phyloP scores from a whole-genome alignment of 164 flowering plant species.

The Annona squamosa region DNA sequence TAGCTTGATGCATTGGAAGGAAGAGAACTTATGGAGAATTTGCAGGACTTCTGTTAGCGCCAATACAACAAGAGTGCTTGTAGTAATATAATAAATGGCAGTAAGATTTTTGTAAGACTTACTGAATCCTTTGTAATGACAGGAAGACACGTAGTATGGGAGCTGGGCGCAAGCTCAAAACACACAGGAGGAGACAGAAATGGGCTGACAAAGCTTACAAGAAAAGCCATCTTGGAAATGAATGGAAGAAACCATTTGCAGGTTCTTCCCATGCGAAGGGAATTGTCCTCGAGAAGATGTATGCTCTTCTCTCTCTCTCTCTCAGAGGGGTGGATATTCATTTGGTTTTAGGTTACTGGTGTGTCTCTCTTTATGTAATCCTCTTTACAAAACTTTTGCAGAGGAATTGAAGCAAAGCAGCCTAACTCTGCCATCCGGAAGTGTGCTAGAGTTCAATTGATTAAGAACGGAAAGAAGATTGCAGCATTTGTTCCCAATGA shows the following conservation, averaged over 20 bases:
- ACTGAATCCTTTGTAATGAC: slow-evolving; percentile 2
- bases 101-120: background rate
- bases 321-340: background rate
- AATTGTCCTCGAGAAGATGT: slow-evolving; percentile 62
- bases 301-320: slow-evolving; percentile 1
- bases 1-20: too few species aligned
- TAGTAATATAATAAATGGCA: too few species aligned
- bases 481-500: slow-evolving; percentile 65
- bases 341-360: too few species aligned
- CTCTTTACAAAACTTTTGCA: slow-evolving; percentile 9
- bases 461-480: slow-evolving; percentile 62
- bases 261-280: slow-evolving; percentile 67
- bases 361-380: background rate
- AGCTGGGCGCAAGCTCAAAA: slow-evolving; percentile 57
- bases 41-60: too few species aligned
- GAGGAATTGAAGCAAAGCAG: slow-evolving; percentile 68
- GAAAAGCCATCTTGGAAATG: slow-evolving; percentile 57
- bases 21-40: too few species aligned
- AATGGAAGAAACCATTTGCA: slow-evolving; percentile 68
- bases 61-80: too few species aligned
- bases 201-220: slow-evolving; percentile 63
- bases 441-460: slow-evolving; percentile 59
- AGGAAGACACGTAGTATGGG: slow-evolving; percentile 67
- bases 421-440: slow-evolving; percentile 65
- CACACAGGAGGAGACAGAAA: slow-evolving; percentile 45